Percentiles rank a stretch among this genome's conserved stretches.
Conservation (phyloP, 1,139 yeast genomes). For the Hyphopichia khmerensis region DNA sequence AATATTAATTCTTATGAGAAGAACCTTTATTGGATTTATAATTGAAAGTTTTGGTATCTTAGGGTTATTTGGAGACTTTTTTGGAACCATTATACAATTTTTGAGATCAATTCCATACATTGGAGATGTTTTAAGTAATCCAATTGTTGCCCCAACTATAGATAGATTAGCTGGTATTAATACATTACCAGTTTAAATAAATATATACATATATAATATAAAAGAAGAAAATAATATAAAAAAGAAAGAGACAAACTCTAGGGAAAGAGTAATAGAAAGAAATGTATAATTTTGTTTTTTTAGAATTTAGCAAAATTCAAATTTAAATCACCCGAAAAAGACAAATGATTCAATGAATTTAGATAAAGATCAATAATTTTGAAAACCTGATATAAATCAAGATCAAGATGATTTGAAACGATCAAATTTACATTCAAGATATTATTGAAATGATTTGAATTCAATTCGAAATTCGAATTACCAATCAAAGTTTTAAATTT, state of each 20-base stretch:
- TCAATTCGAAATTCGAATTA: neutral
- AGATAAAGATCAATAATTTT: slow-evolving; percentile 12
- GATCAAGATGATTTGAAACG: neutral
- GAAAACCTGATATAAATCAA: slow-evolving; percentile 3
- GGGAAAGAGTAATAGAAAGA: neutral
- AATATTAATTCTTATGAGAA: slow-evolving; percentile 66
- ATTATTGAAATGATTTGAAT: neutral
- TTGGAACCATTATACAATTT: slow-evolving; percentile 87
- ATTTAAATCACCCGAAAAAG: slow-evolving; percentile 4
- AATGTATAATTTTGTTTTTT: neutral
- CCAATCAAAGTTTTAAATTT: slow-evolving; percentile 10
- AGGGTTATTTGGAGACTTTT: slow-evolving; percentile 87
- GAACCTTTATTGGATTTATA: slow-evolving; percentile 81
- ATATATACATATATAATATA: neutral
- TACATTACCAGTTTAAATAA: slow-evolving; percentile 38
- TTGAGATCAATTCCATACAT: slow-evolving; percentile 83
- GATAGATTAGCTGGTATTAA: slow-evolving; percentile 48
- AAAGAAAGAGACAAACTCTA: too few relatives aligned
- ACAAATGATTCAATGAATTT: slow-evolving; percentile 9
- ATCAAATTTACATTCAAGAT: neutral
- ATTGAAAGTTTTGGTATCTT: slow-evolving; percentile 86
- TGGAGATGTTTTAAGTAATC: slow-evolving; percentile 83
- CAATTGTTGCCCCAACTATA: slow-evolving; percentile 73
- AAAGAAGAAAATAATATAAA: too few relatives aligned
- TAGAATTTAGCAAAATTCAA: slow-evolving; percentile 5